Evolutionary conservation across 2,329 filamentous ascomycete genomes (phyloP).

Genomic region (Paecilomyces formosus): DNA sequence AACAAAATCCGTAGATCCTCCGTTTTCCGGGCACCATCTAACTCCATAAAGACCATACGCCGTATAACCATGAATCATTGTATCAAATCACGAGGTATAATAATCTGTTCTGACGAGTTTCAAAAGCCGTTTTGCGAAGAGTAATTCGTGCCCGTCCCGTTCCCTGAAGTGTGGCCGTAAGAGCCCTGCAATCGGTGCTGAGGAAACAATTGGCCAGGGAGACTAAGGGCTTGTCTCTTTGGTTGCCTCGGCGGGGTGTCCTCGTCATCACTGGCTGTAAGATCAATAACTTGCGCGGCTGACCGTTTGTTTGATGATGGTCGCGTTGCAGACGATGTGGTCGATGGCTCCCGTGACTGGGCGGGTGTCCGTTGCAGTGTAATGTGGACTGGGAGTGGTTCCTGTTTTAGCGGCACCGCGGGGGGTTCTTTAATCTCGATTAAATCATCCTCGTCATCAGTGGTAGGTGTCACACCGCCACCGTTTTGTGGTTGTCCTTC

Average conservation of each 20-base stretch:
- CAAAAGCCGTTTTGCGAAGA: conserved; percentile 10
- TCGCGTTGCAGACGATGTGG: conserved; percentile 26
- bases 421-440: conserved; percentile 41
- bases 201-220: conserved; percentile 13
- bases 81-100: conserved; percentile 9
- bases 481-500: conserved; percentile 31
- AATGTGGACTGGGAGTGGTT: conserved; percentile 16
- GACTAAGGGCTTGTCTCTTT: conserved; percentile 24
- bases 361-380: conserved; percentile 24
- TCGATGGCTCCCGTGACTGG: conserved; percentile 31
- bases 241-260: conserved; percentile 34
- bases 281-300: conserved; percentile 45
- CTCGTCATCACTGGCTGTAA: conserved; percentile 47
- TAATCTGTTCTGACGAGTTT: conserved; percentile 7
- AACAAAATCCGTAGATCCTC: neutral
- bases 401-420: conserved; percentile 29
- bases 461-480: conserved; percentile 26
- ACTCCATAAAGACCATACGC: conserved; percentile 5
- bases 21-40: neutral
- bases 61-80: conserved; percentile 12
- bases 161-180: conserved; percentile 12
- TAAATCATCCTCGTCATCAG: conserved; percentile 43
- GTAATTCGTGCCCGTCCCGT: conserved; percentile 12
- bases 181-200: conserved; percentile 15
- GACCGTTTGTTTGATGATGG: conserved; percentile 39